Evolutionary conservation across 2,329 filamentous ascomycete species (phyloP), one percentile per base, ranked within the genome.

Genomic region (Monilinia laxa): DNA sequence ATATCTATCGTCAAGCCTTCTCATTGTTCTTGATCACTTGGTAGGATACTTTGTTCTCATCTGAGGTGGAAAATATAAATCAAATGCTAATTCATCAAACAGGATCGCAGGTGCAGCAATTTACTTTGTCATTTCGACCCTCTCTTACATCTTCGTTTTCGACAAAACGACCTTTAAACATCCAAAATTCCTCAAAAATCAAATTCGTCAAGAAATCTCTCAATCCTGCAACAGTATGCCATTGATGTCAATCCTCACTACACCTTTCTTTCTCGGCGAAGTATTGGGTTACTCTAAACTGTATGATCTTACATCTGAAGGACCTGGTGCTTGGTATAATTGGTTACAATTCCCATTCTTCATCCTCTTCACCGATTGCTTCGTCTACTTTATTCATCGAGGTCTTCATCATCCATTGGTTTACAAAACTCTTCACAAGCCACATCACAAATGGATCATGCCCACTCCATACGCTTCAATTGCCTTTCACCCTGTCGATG

Each of bases 361-460:
- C 83, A 83, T 96, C 76, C 77, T 88, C 76, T 96, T 96, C 78
- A 96, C 93, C 80, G 93, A 97, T 80, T 90, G 90, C 78, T 88
- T 84, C 80, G 93, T 97, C 81, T 96, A 97, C 84, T 92, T 90
- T 85, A 94, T 96, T 75, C 93, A 96, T 81, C 90, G 93, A 67
- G 90, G 86, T 67, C 84, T 96, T 69, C 93, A 97, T 80, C 89
- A 93, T 79, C 91, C 91, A 20, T 76, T 80, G 57, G 77, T 95
- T 73, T 98, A 98, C 86, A 96, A 93, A 82, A 83, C 83, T 72
- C 84, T 97, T 60, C 94, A 98, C 86, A 98, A 98, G 86, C 90
- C 93, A 71, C 94, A 98, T 80, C 94, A 98, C 87, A 97, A 97
- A 83, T 98, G 94, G 94, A 97, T 98, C 80, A 96, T 97, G 92